Evolutionary conservation across 306 rosid species (phyloP), one percentile per base, ranked within the genome.

Genomic region (Ochetophila trinervis): DNA sequence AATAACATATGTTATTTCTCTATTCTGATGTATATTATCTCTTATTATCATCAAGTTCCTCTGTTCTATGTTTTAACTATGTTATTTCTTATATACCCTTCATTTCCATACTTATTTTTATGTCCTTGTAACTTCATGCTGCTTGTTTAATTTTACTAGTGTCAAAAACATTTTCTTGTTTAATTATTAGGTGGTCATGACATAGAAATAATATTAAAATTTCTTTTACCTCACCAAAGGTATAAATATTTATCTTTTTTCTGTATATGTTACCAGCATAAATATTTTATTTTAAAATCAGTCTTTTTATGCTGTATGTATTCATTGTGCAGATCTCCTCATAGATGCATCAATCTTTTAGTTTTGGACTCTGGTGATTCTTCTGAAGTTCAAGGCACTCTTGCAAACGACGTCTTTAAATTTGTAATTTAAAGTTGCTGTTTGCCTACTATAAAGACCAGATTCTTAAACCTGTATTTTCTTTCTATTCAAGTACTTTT

Each of bases 291-390:
- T 78, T 64, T 68, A 72, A 81, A 78, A 67, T 65, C 53, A 53
- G 78, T 71, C 68, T 68, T 78, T 86, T 86, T 81, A 84, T 67
- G 83, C 74, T 69, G 9, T 66, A 76, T 78, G 65, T 86, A 83
- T 83, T 83, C 83, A 60, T 69, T 83, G 83, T 86, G 91, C 91
- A 86, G 91, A 86, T 86, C 72, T 78, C 77, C 80, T 15, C 82
- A 80, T 86, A 83, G 86, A 83, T 86, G 86, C 87, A 80, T 86
- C 91, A 83, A 80, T 73, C 84, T 60, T 83, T 83, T 86, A 58
- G 78, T 83, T 86, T 86, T 86, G 88, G 91, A 86, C 88, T 80
- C 82, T 57, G 91, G 82, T 79, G 91, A 86, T 86, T 76, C 91
- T 83, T 83, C 91, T 83, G 91, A 86, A 79, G 91, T 86, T 81